Evolutionary conservation across 352 stramenopile species (phyloP).

Genomic region (Globisporangium carolinianum): DNA sequence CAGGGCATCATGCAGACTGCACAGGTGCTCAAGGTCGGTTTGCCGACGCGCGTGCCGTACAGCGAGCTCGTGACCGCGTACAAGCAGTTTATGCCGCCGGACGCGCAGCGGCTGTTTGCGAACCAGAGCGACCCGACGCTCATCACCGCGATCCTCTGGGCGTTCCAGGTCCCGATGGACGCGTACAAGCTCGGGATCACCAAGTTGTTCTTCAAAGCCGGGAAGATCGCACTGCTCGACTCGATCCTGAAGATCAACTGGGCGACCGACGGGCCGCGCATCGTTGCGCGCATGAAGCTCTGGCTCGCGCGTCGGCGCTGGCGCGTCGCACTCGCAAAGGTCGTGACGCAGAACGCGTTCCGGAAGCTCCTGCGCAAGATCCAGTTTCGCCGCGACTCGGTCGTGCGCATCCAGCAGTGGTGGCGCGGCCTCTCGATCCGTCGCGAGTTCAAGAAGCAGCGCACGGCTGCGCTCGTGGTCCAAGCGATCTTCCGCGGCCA

Average conservation of each 20-base stretch:
- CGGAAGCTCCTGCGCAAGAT: constrained; percentile 46
- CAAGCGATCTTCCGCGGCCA: constrained; percentile 79
- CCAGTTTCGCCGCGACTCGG: constrained; percentile 50
- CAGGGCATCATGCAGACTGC: constrained; percentile 83
- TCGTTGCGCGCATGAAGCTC: constrained; percentile 59
- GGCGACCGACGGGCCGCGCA: constrained; percentile 43
- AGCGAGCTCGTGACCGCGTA: constrained; percentile 57
- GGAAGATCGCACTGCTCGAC: constrained; percentile 72
- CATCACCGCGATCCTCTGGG: constrained; percentile 78
- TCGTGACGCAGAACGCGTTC: constrained; percentile 53
- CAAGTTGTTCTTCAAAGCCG: constrained; percentile 65
- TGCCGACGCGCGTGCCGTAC: constrained; percentile 80
- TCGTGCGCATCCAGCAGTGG: constrained; percentile 77
- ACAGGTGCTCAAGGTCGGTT: constrained; percentile 82
- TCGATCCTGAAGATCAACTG: constrained; percentile 75
- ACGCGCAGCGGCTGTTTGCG: constrained; percentile 63
- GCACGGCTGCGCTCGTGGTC: constrained; percentile 57
- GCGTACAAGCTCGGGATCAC: constrained; percentile 82
- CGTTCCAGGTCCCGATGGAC: constrained; percentile 73
- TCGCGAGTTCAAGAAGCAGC: constrained; percentile 80
- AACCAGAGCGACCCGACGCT: constrained; percentile 68
- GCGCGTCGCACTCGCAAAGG: constrained; percentile 62
- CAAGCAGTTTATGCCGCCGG: constrained; percentile 61
- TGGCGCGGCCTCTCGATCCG: constrained; percentile 70
- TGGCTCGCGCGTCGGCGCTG: constrained; percentile 68